These are phyloP conservation scores for Alternaria solani DNA, from an alignment of 2,329 filamentous ascomycete species.

Conservation along the genomic window DNA sequence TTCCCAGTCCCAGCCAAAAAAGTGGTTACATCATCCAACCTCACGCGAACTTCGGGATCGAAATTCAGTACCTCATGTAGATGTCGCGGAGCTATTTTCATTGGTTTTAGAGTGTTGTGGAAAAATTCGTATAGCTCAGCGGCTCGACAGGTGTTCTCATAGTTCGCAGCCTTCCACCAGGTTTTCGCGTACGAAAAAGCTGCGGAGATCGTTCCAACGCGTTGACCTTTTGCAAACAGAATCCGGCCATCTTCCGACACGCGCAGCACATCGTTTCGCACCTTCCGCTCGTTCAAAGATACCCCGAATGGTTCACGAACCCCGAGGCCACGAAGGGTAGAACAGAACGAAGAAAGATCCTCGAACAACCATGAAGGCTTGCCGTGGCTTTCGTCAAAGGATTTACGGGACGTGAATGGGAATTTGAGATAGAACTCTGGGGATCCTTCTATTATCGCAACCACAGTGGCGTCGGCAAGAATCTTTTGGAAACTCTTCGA, in stretches of 20 bases:
- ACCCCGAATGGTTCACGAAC: too few relatives aligned
- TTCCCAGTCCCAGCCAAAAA: neutral
- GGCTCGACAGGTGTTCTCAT: neutral
- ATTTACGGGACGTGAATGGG: too few relatives aligned
- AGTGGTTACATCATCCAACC: neutral
- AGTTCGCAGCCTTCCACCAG: fast-evolving
- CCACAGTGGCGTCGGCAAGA: neutral
- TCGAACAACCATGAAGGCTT: neutral
- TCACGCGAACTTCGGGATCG: too few relatives aligned
- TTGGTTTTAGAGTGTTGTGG: fast-evolving
- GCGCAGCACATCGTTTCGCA: neutral
- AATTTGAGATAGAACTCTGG: neutral
- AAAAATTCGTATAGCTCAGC: neutral
- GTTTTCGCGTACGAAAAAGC: neutral
- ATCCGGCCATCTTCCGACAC: neutral
- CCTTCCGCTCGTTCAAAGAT: neutral
- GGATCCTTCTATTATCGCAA: neutral
- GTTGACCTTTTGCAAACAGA: neutral
- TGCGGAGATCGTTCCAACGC: neutral
- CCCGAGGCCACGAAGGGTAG: neutral
- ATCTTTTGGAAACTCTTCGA: neutral
- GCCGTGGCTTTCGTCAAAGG: too few relatives aligned
- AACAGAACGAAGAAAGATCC: too few relatives aligned
- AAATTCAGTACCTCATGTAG: neutral
- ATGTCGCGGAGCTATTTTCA: neutral